Evolutionary conservation across 441 rosid genomes (phyloP), one percentile per base, ranked within the genome.

Genomic region (Mallotus repandus): DNA sequence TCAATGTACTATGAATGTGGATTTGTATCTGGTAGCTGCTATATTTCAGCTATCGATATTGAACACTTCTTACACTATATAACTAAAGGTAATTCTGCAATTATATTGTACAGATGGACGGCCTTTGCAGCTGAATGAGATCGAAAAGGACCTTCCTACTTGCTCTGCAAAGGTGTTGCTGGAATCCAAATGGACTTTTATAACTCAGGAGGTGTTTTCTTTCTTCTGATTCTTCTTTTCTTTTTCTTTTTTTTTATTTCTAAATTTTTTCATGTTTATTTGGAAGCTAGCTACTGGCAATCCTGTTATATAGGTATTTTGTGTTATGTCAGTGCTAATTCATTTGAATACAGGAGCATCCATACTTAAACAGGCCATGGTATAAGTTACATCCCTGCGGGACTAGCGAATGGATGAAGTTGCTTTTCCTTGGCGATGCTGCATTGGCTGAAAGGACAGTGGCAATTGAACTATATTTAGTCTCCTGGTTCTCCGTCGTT

Each of bases 301-400:
- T 35, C 41, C 41, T 35, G 41, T 35, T 35, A 35, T 35, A 35
- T 46, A 5, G 48, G 48, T 7, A 7, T 7, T 45, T 45, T 45
- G 11, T 45, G 48, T 45, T 45, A 45, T 7, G 48, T 10, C 38
- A 49, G 49, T 41, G 55, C 46, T 74, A 22, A 53, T 38, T 18
- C 5, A 25, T 19, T 22, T 2, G 66, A 63, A 69, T 81, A 5
- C 68, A 92, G 97, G 99, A 95, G 75, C 99, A 95, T 85, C 98
- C 99, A n/a, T 91, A 80, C 85, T 78, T 95, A 76, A 82, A 86
- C 75, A 81, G 92, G 63, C 97, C 97, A 35, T 95, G 99, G 99
- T 88, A 82, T 84, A 93, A 95, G 84, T 79, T 95, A 75, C 99
- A 93, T 84, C 98, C 98, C 0, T 95, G 98, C 45, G 98, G 95